Conservation (phyloP, 495 filamentous ascomycete genomes). For the Penicillium steckii region DNA sequence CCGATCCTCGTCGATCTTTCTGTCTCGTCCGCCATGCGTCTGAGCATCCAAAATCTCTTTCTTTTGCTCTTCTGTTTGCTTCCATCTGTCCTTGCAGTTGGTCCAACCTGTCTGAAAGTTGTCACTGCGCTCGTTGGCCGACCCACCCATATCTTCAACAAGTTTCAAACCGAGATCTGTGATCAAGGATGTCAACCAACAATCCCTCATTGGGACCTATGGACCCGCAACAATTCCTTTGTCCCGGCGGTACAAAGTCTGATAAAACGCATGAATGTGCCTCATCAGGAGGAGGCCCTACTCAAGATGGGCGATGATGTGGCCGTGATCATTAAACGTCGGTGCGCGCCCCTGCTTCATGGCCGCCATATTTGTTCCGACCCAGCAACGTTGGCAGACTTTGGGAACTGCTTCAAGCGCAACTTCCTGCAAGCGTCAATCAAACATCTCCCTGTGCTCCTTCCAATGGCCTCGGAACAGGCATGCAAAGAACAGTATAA, state of each 20-base stretch:
- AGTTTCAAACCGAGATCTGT: constrained; percentile 44
- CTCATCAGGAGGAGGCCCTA: constrained; percentile 33
- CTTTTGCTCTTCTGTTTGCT: constrained; percentile 24
- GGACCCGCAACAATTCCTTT: constrained; percentile 45
- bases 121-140: constrained; percentile 37
- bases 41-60: constrained; percentile 12
- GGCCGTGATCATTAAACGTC: constrained; percentile 38
- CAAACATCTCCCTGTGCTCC: constrained; percentile 30
- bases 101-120: constrained; percentile 39
- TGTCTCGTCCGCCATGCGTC: neutral
- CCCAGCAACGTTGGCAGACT: constrained; percentile 34
- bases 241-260: constrained; percentile 40
- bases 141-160: constrained; percentile 33
- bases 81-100: constrained; percentile 27
- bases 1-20: neutral
- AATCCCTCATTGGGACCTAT: constrained; percentile 46
- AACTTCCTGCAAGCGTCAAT: constrained; percentile 37
- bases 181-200: constrained; percentile 41
- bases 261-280: constrained; percentile 34
- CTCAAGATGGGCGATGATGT: constrained; percentile 43
- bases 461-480: constrained; percentile 42
- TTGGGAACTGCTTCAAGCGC: constrained; percentile 45
- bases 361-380: constrained; percentile 42
- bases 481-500: constrained; percentile 36
- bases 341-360: constrained; percentile 32